Conservation (phyloP, 1,284 basidiomycete genomes). For the Ceratobasidium sp. region DNA sequence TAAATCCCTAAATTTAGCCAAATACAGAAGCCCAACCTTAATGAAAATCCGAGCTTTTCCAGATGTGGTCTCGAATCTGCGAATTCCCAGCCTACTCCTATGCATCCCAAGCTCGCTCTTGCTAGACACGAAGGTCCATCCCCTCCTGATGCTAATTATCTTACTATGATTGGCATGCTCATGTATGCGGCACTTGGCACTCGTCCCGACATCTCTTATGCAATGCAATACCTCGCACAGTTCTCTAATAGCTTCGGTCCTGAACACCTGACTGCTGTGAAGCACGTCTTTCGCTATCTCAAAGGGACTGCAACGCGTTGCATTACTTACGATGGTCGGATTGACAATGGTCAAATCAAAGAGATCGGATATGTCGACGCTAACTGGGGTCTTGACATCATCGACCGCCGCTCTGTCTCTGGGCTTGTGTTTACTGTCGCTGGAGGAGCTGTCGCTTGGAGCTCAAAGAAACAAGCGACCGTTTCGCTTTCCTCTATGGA, state of each 20-base stretch:
- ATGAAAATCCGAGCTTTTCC: too few relatives aligned
- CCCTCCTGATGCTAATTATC: neutral
- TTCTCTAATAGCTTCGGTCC: constrained; percentile 12
- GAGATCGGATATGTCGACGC: neutral
- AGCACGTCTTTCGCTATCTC: constrained; percentile 49
- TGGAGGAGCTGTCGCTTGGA: constrained; percentile 55
- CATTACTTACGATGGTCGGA: constrained; percentile 25
- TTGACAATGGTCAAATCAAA: constrained; percentile 41
- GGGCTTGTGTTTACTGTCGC: constrained; percentile 55
- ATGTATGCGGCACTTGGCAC: constrained; percentile 43
- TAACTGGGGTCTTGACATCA: constrained; percentile 51
- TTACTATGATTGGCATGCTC: neutral
- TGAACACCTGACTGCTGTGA: constrained; percentile 46
- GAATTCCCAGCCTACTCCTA: too few relatives aligned
- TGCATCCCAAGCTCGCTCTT: neutral
- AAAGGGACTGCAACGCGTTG: constrained; percentile 12
- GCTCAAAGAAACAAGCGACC: constrained; percentile 55
- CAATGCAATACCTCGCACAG: constrained; percentile 8
- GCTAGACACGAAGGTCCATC: neutral
- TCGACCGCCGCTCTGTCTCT: constrained; percentile 53
- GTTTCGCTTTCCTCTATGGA: constrained; percentile 56
- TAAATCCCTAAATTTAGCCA: too few relatives aligned
- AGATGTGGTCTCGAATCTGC: too few relatives aligned
- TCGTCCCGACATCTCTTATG: constrained; percentile 35
- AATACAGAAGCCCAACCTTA: too few relatives aligned